Evolutionary conservation across 371 early-diverging fungal genomes (phyloP), one percentile per base, ranked within the genome.

Genomic region (Entomophthora muscae): DNA sequence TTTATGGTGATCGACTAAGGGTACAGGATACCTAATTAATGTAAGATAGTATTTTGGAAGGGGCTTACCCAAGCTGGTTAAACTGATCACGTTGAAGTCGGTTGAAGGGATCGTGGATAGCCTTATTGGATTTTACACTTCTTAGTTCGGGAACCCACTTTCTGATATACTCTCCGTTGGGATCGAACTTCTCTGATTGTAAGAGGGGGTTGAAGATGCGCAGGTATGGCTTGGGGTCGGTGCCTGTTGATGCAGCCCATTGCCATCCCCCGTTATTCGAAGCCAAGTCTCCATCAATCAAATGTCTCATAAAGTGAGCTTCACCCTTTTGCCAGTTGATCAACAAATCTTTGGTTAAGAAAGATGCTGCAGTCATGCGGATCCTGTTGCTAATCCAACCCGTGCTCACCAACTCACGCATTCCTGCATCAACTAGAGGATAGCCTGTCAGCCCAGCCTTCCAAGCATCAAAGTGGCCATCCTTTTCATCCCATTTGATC

Each of bases 211-310:
- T 85, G 70, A 82, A 83, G 22, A 83, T 73, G 1, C 84, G 73
- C 66, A 83, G 83, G 66, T 82, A 85, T 2, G 86, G 83, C 64
- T 81, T 80, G 1, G 79, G 66, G 54, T 83, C 84, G 1, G 82
- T 80, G 23, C 86, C 83, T 10, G 82, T 82, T 0, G 75, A 75
- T 3, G 82, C 82, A 33, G 76, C 66, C 84, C 83, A 84, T 63
- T 83, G 83, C 86, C 86, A 86, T 0, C 84, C 84, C 5, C 86
- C 86, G 63, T 83, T 83, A 72, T 85, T 85, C 52, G 70, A 69
- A 2, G 83, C 77, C 12, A 82, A 75, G 63, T 86, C 84, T 28
- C 81, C 79, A 66, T 86, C 86, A 54, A 86, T 77, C 55, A 84
- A 65, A 61, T 73, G 51, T 22, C 66, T 63, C 73, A 76, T 77